Conservation (phyloP, 495 filamentous ascomycete species). For the Aspergillus taichungensis region DNA sequence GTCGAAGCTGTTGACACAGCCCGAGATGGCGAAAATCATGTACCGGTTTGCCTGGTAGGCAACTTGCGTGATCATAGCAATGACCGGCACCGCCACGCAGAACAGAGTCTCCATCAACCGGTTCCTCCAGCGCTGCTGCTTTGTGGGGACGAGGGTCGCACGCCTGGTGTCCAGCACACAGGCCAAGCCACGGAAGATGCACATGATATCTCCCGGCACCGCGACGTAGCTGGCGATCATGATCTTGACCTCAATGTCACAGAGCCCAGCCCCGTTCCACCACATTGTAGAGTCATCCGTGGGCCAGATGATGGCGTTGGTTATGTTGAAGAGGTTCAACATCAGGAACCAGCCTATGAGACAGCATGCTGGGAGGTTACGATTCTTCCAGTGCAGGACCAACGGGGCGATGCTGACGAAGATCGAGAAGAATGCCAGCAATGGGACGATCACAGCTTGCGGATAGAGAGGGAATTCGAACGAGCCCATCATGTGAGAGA, state of each 20-base stretch:
- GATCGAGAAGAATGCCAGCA: constrained; percentile 49
- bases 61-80: constrained; percentile 59
- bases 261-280: constrained; percentile 69
- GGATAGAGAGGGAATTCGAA: constrained; percentile 10
- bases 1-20: constrained; percentile 59
- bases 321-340: constrained; percentile 56
- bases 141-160: constrained; percentile 43
- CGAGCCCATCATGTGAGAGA: background rate
- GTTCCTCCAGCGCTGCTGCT: constrained; percentile 43
- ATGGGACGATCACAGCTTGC: constrained; percentile 28
- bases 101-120: constrained; percentile 52
- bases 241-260: constrained; percentile 73
- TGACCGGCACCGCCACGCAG: constrained; percentile 58
- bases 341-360: constrained; percentile 58
- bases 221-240: constrained; percentile 55
- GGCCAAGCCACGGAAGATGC: constrained; percentile 70
- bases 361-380: constrained; percentile 39
- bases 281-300: constrained; percentile 56
- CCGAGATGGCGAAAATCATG: constrained; percentile 60
- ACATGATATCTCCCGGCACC: constrained; percentile 49
- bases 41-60: constrained; percentile 65
- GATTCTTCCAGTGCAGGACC: constrained; percentile 32
- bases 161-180: constrained; percentile 57
- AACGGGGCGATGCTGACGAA: constrained; percentile 41
- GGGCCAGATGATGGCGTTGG: constrained; percentile 80